Base-by-base conservation (phyloP, 2,329 filamentous ascomycete species). In the Lachnellula suecica region DNA sequence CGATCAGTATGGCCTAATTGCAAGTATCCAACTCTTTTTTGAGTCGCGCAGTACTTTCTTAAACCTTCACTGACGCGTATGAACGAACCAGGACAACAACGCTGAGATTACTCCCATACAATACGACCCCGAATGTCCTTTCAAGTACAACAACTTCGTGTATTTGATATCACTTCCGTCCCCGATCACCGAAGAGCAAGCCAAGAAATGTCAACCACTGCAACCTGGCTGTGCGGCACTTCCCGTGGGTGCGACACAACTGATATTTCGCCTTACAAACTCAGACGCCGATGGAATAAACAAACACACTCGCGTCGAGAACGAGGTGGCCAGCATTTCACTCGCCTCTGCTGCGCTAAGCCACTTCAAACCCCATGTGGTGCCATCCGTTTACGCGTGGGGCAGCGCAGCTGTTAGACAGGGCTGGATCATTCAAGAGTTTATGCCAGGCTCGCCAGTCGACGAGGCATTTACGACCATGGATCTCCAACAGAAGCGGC, bases 141-240 rank as follows among this genome's bases (percentile, higher is more conserved):
- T 69, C 61, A 66, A 65, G 42, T 69, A 68, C 59, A 69, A 70
- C 57, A 70, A 69, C 57, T 70, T 70, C 47, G 61, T 70, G 24
- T 70, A 71, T 54, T 63, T 48, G 31, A 51, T 71, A 49, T 53
- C 19, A 17, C 52, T 64, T 11, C 54, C 44, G 31, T 29, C 4
- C 34, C 46, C 27, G 11, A 53, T 44, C 25, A 25, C 34, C n/a
- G 13, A 10, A 7, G 35, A 49, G 35, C 19, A 23, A 13, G n/a
- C 3, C 17, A 23, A 13, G 5, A 42, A 35, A 17, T 11, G 50
- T 47, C 9, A n/a, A 10, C 13, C 24, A 31, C 10, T 11, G 4
- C 58, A 63, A 46, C 59, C 59, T 8, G 66, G 67, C 42, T 65
- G 58, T 49, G 62, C 59, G 5, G 42, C 60, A 3, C 54, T 70